Conservation (phyloP, 768 basidiomycete species). For the Russula abietina region DNA sequence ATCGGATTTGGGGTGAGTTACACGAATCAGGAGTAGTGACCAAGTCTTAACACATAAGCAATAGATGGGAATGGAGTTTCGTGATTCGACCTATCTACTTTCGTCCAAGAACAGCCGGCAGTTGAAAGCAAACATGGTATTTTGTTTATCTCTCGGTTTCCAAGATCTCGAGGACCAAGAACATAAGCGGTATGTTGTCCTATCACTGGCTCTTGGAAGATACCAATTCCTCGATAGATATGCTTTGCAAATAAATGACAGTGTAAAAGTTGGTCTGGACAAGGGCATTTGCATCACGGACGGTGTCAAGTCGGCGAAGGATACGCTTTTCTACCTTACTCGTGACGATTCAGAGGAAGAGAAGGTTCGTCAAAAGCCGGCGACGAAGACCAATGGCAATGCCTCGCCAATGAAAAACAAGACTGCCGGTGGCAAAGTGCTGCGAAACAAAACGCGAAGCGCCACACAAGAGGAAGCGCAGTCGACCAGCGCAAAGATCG, state of each 20-base stretch:
- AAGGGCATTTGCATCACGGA: slow-evolving; percentile 71
- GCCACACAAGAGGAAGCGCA: slow-evolving; percentile 81
- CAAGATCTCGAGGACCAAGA: slow-evolving; percentile 70
- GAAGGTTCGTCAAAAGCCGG: slow-evolving; percentile 48
- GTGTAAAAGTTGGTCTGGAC: slow-evolving; percentile 67
- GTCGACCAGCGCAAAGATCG: slow-evolving; percentile 69
- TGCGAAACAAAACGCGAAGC: slow-evolving; percentile 86
- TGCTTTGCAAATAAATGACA: slow-evolving; percentile 82
- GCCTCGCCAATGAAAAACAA: slow-evolving; percentile 59
- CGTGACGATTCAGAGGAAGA: slow-evolving; percentile 52
- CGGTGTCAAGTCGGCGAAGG: slow-evolving; percentile 76
- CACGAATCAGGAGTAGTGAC: background rate
- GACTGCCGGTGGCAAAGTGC: slow-evolving; percentile 75
- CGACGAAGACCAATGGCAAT: slow-evolving; percentile 60
- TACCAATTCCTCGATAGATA: slow-evolving; percentile 47
- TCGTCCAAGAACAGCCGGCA: slow-evolving; percentile 70
- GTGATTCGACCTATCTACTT: slow-evolving; percentile 79
- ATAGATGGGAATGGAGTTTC: slow-evolving; percentile 94
- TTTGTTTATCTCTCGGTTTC: slow-evolving; percentile 83
- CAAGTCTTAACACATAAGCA: background rate
- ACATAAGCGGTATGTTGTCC: slow-evolving; percentile 59
- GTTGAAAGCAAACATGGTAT: slow-evolving; percentile 74
- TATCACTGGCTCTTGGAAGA: background rate
- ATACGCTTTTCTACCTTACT: slow-evolving; percentile 81
- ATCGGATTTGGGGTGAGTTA: slow-evolving; percentile 78